These are phyloP conservation scores for Graphiopsis chlorocephala DNA, from an alignment of 2,329 filamentous ascomycete species.

Conservation along the genomic window DNA sequence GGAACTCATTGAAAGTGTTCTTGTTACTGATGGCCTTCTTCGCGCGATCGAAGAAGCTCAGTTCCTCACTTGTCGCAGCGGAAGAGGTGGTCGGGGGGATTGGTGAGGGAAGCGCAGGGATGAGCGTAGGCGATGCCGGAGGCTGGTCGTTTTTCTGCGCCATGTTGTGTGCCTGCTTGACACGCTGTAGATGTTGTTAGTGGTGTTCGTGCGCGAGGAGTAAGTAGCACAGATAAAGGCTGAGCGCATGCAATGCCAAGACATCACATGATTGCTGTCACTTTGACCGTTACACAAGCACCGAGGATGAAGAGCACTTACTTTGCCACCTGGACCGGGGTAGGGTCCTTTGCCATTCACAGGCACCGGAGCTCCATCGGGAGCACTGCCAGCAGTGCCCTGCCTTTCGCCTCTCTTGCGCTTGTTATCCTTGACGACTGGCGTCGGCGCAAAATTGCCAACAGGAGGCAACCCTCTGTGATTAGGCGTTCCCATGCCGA, in stretches of 20 bases:
- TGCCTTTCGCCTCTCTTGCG: conserved; percentile 68
- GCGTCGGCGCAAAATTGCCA: conserved; percentile 85
- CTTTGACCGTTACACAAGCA: neutral
- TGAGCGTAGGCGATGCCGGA: conserved; percentile 78
- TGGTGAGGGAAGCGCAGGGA: conserved; percentile 83
- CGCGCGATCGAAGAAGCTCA: conserved; percentile 91
- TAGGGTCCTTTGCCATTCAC: conserved; percentile 26
- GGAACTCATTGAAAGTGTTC: conserved; percentile 87
- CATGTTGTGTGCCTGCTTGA: conserved; percentile 65
- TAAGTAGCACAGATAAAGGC: neutral
- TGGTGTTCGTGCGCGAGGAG: neutral
- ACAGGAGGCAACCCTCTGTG: conserved; percentile 64
- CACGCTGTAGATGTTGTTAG: conserved; percentile 52
- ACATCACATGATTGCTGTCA: conserved; percentile 4
- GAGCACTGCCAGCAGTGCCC: conserved; percentile 45
- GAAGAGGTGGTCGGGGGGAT: conserved; percentile 71
- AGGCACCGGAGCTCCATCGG: conserved; percentile 30
- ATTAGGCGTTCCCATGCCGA: conserved; percentile 37
- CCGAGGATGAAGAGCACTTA: conserved; percentile 33
- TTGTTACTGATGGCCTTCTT: conserved; percentile 96
- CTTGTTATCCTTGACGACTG: conserved; percentile 82
- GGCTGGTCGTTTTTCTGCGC: conserved; percentile 32
- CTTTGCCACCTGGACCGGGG: conserved; percentile 47
- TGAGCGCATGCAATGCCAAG: neutral
- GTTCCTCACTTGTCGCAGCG: conserved; percentile 77